Evolutionary conservation across 2,329 filamentous ascomycete species (phyloP).

Genomic region (Cladophialophora yegresii): DNA sequence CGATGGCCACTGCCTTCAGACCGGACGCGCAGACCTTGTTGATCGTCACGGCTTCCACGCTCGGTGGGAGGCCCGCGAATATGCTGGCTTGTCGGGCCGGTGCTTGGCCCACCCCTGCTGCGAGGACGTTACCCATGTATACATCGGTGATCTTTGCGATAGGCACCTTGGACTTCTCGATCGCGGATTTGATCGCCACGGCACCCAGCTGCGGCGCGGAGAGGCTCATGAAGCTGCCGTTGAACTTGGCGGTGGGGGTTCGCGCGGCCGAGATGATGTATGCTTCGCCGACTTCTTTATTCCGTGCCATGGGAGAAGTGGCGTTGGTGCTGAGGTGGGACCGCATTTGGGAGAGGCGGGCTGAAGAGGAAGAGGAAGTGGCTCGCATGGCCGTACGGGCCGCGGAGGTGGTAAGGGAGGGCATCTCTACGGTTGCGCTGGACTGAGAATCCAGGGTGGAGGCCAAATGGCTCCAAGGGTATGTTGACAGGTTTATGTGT

Average conservation of each 20-base stretch:
- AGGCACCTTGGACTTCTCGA: constrained; percentile 83
- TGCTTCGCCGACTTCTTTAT: constrained; percentile 77
- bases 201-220: constrained; percentile 86
- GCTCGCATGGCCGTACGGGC: constrained; percentile 27
- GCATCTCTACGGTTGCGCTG: constrained; percentile 19
- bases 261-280: constrained; percentile 90
- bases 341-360: constrained; percentile 51
- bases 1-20: constrained; percentile 85
- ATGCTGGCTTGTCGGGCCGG: constrained; percentile 89
- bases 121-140: constrained; percentile 96
- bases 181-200: constrained; percentile 84
- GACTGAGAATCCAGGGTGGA: constrained; percentile 22
- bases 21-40: constrained; percentile 99
- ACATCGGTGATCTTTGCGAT: constrained; percentile 81
- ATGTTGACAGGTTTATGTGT: neutral
- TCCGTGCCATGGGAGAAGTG: constrained; percentile 37
- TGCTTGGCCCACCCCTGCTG: constrained; percentile 80
- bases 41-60: constrained; percentile 84
- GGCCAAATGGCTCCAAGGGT: neutral
- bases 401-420: constrained; percentile 24
- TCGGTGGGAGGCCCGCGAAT: constrained; percentile 79
- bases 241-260: constrained; percentile 91
- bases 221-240: constrained; percentile 82
- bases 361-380: constrained; percentile 33
- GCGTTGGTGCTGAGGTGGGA: constrained; percentile 57